Base-by-base conservation (phyloP, 2,329 filamentous ascomycete genomes). In the Talaromyces sp. region DNA sequence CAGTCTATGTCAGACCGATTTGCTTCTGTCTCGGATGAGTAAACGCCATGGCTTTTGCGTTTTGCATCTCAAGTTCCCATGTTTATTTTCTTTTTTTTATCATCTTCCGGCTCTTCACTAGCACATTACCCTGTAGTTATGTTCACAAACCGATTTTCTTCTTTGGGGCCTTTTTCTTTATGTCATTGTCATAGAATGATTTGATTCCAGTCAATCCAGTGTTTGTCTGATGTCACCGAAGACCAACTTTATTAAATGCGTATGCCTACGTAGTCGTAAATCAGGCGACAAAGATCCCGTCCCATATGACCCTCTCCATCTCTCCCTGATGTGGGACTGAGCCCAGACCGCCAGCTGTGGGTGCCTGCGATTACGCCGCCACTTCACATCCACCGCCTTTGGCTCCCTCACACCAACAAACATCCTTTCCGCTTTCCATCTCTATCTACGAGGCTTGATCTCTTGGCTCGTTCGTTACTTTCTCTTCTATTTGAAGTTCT, bases 1-100 rank as follows among this genome's bases (percentile, higher is more conserved):
- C 90, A 96, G 78, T 82, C 86, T 66, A 93, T 99, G 91, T 87
- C 89, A 65, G 94, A 99, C 79, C 96, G 96, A 80, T 99, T 99
- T 78, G 94, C 94, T 45, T 87, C 91, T 35, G 93, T 99, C 55
- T 85, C 90, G 72, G 94, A 99, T 76, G 93, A 97, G 83, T 99
- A 91, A 70, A 63, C 45, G 50, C 39, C 27, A 32, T 37, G 39
- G 22, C n/a, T 50, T 52, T 49, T 51, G 51, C 36, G 41, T 37
- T 51, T 51, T 56, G 52, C 49, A 39, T 39, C 16, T 5, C 10
- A 20, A 19, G 36, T 39, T 39, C 24, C 24, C 24, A 27, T 39
- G 55, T 55, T 56, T 57, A 47, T 59, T 47, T 47, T 56, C n/a
- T n/a, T n/a, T n/a, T n/a, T n/a, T n/a, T n/a, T n/a, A n/a, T 46